Base-by-base conservation (phyloP, 306 rosid genomes). In the Dicorynia guianensis region DNA sequence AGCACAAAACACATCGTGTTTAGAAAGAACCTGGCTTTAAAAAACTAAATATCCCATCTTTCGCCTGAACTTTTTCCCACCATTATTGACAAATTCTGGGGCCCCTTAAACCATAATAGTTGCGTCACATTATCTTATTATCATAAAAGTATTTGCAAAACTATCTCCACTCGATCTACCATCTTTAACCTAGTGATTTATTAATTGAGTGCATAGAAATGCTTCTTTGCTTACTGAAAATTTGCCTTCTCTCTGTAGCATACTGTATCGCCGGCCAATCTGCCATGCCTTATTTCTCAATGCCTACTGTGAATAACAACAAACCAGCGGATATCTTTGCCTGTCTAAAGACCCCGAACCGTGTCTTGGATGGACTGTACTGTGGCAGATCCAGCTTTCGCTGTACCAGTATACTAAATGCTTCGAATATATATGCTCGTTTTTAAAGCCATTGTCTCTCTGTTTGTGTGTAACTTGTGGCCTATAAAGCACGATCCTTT, bases 341-440 rank as follows among this genome's bases (percentile, higher is more conserved):
- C 34, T 71, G 65, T 20, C 50, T 70, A 2, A 25, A 25, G 30
- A 25, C 30, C 2, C 30, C 2, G 64, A 42, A 20, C 64, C 13
- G 19, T 76, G 71, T 71, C 62, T 77, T 54, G 12, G 71, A 76
- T 64, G 70, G 78, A 76, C 70, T 76, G 71, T 71, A 76, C 75
- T 36, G 39, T 48, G 36, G 44, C 65, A 30, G 59, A 66, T 58
- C 67, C 67, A 33, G 71, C 77, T 20, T 13, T 63, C 59, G 76
- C 73, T 80, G 72, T 43, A 42, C 43, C 57, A 56, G 4, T 62
- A 11, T 53, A 60, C 62, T 50, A 50, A 2, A 50, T 50, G 19
- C 7, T n/a, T 9, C 3, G 3, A 50, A 10, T 14, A 50, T 33
- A 60, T 60, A 30, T 35, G 46, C 11, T 61, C 36, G 25, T 25